Conservation (phyloP, 2,329 filamentous ascomycete species). For the Neopestalotiopsis rosae region DNA sequence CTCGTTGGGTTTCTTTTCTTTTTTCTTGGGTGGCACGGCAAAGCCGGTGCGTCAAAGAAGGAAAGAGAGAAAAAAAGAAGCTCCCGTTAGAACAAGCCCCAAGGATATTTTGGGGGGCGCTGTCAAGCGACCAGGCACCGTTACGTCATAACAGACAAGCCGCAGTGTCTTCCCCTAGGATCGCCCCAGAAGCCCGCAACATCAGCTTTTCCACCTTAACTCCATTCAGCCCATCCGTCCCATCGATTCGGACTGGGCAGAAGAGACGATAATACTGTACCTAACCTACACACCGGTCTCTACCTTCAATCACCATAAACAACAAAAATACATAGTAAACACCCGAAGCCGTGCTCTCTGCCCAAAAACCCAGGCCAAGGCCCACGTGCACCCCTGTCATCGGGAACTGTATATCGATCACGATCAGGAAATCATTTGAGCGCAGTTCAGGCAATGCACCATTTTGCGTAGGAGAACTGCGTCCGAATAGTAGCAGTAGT, state of each 20-base stretch:
- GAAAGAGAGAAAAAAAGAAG: neutral
- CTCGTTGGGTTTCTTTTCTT: neutral
- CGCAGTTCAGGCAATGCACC: neutral
- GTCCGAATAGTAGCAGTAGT: neutral
- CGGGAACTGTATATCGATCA: neutral
- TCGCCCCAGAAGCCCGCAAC: constrained; percentile 10
- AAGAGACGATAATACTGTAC: neutral
- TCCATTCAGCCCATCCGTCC: constrained; percentile 12
- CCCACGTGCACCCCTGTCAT: neutral
- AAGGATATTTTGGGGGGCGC: constrained; percentile 7
- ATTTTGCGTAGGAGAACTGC: neutral
- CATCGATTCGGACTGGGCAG: neutral
- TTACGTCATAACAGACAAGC: constrained; percentile 16
- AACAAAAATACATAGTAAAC: neutral
- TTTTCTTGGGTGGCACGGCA: neutral
- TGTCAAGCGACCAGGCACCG: constrained; percentile 2
- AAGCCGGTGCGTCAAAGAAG: constrained; percentile 1
- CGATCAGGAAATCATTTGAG: neutral
- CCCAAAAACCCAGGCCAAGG: neutral
- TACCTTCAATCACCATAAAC: neutral
- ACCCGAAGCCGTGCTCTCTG: neutral
- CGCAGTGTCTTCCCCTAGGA: constrained; percentile 2
- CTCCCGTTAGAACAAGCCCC: neutral
- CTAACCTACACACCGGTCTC: neutral
- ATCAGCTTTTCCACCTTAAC: constrained; percentile 18